Evolutionary conservation across 2,329 filamentous ascomycete species (phyloP).

Genomic region (Stylonectria norvegica): DNA sequence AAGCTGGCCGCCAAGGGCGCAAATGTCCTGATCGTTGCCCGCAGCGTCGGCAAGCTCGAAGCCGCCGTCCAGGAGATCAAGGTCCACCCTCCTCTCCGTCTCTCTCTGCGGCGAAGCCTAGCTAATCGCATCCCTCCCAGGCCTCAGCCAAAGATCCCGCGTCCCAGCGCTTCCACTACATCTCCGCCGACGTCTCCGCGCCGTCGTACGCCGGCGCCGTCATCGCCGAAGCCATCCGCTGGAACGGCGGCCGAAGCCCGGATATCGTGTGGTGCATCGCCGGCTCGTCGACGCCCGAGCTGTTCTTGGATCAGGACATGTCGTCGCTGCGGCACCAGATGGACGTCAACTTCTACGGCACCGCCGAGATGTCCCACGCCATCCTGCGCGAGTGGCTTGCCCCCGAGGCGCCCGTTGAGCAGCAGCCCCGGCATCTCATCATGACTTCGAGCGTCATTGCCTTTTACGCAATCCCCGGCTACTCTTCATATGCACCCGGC

Average conservation of each 20-base stretch:
- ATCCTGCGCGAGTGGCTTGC: conserved; percentile 72
- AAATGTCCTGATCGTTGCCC: conserved; percentile 79
- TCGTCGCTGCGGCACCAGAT: conserved; percentile 70
- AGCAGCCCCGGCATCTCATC: conserved; percentile 70
- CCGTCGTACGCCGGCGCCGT: conserved; percentile 67
- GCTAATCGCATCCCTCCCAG: conserved; percentile 35
- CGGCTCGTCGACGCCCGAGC: conserved; percentile 67
- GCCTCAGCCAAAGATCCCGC: conserved; percentile 61
- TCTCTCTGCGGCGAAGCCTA: background rate
- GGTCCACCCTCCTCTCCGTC: conserved; percentile 38
- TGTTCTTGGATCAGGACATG: conserved; percentile 73
- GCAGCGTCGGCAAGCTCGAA: conserved; percentile 71
- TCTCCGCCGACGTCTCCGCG: conserved; percentile 76
- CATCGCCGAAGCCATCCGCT: conserved; percentile 67
- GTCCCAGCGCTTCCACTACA: conserved; percentile 75
- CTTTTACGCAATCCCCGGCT: conserved; percentile 76
- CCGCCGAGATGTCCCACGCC: conserved; percentile 80
- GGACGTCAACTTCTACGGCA: conserved; percentile 89
- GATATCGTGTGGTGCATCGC: conserved; percentile 93
- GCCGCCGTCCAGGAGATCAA: conserved; percentile 63
- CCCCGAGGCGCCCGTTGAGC: conserved; percentile 41
- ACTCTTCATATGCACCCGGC: conserved; percentile 75
- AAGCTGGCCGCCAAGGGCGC: conserved; percentile 80
- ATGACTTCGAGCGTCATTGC: conserved; percentile 78
- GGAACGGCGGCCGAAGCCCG: conserved; percentile 71